These are phyloP conservation scores for Tetrapyrgos nigripes DNA, from an alignment of 1,284 basidiomycete genomes.

Conservation along the genomic window DNA sequence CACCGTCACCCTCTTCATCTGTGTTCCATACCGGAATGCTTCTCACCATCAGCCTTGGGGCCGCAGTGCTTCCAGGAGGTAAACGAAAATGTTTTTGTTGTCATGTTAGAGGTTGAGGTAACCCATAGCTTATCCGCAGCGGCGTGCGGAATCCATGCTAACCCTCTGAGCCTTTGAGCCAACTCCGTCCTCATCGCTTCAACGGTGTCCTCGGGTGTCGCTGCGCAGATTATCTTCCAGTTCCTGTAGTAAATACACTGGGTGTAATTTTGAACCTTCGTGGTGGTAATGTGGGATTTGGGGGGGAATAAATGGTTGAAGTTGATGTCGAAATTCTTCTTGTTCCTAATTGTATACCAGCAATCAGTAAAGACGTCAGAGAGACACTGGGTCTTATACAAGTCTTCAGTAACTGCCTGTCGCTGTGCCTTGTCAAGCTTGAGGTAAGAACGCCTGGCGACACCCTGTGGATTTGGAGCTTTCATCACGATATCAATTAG, in stretches of 20 bases:
- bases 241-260: neutral
- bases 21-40: too few species aligned
- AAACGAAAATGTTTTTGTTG: too few species aligned
- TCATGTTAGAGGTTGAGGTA: too few species aligned
- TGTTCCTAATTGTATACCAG: slow-evolving; percentile 12
- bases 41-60: too few species aligned
- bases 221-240: neutral
- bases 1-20: too few species aligned
- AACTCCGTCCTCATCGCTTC: neutral
- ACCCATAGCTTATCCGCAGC: neutral
- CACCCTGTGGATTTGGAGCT: slow-evolving; percentile 21
- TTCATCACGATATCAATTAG: slow-evolving; percentile 24
- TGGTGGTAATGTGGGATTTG: neutral
- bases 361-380: slow-evolving; percentile 21
- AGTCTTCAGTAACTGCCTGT: slow-evolving; percentile 7
- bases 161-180: neutral
- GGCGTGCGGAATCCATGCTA: neutral
- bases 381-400: slow-evolving; percentile 20
- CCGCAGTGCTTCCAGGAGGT: too few species aligned
- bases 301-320: neutral
- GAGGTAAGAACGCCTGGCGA: slow-evolving; percentile 19
- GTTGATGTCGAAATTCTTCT: slow-evolving; percentile 8
- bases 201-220: neutral
- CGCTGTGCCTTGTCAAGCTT: slow-evolving; percentile 17
- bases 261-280: neutral